These are phyloP conservation scores for Aureobasidium sp. DNA, from an alignment of 2,329 filamentous ascomycete species.

Conservation along the genomic window DNA sequence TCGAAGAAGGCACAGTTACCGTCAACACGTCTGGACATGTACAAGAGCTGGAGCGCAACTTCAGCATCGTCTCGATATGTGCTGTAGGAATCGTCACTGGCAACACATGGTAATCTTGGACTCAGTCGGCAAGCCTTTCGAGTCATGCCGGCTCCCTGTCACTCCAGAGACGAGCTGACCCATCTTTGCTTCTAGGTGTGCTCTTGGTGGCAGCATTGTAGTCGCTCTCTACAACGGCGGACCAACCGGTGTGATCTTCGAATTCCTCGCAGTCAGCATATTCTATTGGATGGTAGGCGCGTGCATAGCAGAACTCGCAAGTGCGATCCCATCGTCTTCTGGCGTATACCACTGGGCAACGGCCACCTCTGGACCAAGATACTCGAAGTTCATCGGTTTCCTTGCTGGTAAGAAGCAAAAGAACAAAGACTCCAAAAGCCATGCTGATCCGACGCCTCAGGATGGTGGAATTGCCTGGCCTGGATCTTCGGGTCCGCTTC, in stretches of 20 bases:
- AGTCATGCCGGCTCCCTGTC: constrained; percentile 21
- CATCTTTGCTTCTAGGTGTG: constrained; percentile 31
- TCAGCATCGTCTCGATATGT: constrained; percentile 35
- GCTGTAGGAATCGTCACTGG: constrained; percentile 31
- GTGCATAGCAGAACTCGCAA: constrained; percentile 45
- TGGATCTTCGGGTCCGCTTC: constrained; percentile 44
- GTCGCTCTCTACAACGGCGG: constrained; percentile 42
- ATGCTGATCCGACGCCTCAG: not conserved
- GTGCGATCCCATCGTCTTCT: constrained; percentile 30
- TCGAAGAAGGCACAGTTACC: constrained; percentile 11
- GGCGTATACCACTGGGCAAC: constrained; percentile 49
- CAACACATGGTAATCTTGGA: constrained; percentile 3
- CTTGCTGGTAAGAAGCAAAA: constrained; percentile 35
- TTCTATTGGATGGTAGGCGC: constrained; percentile 47
- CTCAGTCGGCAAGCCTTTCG: not conserved
- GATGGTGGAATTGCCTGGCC: constrained; percentile 45
- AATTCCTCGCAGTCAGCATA: constrained; percentile 42
- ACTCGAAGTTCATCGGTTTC: constrained; percentile 42
- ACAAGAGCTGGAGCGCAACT: constrained; percentile 46
- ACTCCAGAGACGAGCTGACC: constrained; percentile 25
- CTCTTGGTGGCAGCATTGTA: constrained; percentile 37
- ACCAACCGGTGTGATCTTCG: constrained; percentile 41
- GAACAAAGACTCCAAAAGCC: not conserved
- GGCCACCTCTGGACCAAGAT: constrained; percentile 41
- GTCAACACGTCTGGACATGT: constrained; percentile 46